Evolutionary conservation across 352 stramenopile genomes (phyloP), one percentile per base, ranked within the genome.

Genomic region (Phytophthora lateralis): DNA sequence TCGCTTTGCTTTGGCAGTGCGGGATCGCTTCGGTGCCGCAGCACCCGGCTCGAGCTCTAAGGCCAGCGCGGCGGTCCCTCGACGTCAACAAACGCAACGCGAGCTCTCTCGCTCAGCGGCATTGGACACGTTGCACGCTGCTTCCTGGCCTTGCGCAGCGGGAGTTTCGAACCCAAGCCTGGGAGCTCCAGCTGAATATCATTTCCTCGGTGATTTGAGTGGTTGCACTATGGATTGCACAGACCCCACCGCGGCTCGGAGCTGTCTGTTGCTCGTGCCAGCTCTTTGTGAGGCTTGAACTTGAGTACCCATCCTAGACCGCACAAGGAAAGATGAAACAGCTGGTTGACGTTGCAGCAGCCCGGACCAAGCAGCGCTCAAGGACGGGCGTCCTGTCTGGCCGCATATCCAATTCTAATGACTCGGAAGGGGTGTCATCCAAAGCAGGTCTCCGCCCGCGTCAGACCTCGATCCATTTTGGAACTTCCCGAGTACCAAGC

Each of bases 281-380:
- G 39, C 39, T 62, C 55, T 62, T 63, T 63, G 55, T 65, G 47
- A 52, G 15, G 56, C n/a, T 65, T 65, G 57, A 65, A 65, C 48
- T 65, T 65, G 57, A 63, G 41, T 53, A 46, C 57, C 57, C 57
- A 65, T 59, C 57, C 39, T 35, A 51, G 50, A 17, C 32, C 32
- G 48, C 39, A 53, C 39, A 30, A 48, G 29, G 32, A 53, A 49
- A 42, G 39, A 24, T 41, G 17, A 47, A 61, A 51, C 60, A 67
- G 60, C 52, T 67, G 60, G 35, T 67, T 67, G 60, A 67, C 27
- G 34, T 66, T 60, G 41, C 42, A 52, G 56, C 37, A 12, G 44
- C n/a, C 26, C 6, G 26, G 26, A 30, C 56, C 56, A 63, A 63
- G 49, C 37, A 60, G 58, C n/a, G 42, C n/a, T 29, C n/a, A 5